phyloP scores from a whole-genome alignment of 2,329 filamentous ascomycete species.

The Pseudocercospora cruenta region DNA sequence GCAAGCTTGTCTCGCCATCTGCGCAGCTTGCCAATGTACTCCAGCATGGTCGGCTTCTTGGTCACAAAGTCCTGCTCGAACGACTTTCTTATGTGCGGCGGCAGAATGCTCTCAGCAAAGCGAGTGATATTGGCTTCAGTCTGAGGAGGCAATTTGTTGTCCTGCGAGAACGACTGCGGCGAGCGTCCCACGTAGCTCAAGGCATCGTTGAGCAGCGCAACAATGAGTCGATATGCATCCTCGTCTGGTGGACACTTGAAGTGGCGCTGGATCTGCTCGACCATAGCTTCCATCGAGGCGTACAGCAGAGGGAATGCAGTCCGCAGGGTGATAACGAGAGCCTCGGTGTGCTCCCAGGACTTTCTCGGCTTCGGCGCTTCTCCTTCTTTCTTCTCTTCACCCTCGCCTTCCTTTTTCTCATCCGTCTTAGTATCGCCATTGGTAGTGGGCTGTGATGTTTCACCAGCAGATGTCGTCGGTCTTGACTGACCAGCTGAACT shows the following conservation, averaged over 20 bases:
- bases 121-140: constrained; percentile 96
- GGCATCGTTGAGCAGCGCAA: constrained; percentile 95
- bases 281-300: constrained; percentile 98
- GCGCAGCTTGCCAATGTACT: constrained; percentile 96
- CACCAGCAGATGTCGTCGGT: constrained; percentile 48
- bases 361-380: constrained; percentile 62
- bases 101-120: constrained; percentile 94
- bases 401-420: constrained; percentile 44
- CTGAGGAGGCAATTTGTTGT: constrained; percentile 83
- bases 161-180: constrained; percentile 82
- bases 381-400: constrained; percentile 42
- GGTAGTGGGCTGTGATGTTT: constrained; percentile 29
- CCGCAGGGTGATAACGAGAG: constrained; percentile 93
- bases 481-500: constrained; percentile 44
- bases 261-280: constrained; percentile 97
- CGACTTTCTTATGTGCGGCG: constrained; percentile 89
- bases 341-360: constrained; percentile 95
- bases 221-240: constrained; percentile 94
- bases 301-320: constrained; percentile 95
- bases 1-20: constrained; percentile 98
- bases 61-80: constrained; percentile 97
- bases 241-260: constrained; percentile 99
- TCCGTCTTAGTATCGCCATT: constrained; percentile 41
- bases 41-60: constrained; percentile 94
- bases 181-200: constrained; percentile 88